Evolutionary conservation across 2,329 filamentous ascomycete species (phyloP).

Genomic region (Sclerotinia sclerotiorum): DNA sequence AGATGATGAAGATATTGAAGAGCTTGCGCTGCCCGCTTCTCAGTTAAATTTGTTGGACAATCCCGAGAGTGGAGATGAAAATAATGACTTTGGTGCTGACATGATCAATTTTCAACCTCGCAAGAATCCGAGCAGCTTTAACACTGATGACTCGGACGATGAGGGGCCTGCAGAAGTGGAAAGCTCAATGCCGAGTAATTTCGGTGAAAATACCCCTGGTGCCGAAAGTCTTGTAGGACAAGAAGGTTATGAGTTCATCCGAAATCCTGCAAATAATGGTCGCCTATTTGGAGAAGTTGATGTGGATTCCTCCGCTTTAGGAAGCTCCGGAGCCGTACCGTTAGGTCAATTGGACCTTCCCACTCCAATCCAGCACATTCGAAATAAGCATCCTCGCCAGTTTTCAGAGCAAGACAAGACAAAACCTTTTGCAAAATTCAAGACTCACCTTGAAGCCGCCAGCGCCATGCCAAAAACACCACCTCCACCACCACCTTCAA

Average conservation of each 20-base stretch:
- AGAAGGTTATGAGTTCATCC: constrained; percentile 29
- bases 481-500: constrained; percentile 28
- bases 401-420: constrained; percentile 23
- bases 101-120: constrained; percentile 32
- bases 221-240: constrained; percentile 13
- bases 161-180: constrained; percentile 23
- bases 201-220: constrained; percentile 20
- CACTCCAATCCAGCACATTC: constrained; percentile 26
- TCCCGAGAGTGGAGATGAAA: constrained; percentile 23
- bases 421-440: not conserved
- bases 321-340: constrained; percentile 39
- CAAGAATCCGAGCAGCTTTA: constrained; percentile 38
- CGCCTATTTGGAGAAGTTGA: constrained; percentile 41
- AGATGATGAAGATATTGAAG: constrained; percentile 33
- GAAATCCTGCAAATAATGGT: constrained; percentile 24
- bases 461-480: constrained; percentile 19
- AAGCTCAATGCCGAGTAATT: constrained; percentile 24
- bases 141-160: constrained; percentile 26
- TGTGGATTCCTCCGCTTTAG: constrained; percentile 35
- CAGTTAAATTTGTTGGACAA: constrained; percentile 36
- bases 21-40: constrained; percentile 36
- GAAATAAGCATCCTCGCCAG: not conserved
- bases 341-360: constrained; percentile 36
- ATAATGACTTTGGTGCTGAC: constrained; percentile 31
- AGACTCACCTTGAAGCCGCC: not conserved